A percentile compares a stretch with the other conserved stretches of the same genome.
Conservation (phyloP, 257 asterid genomes). For the Ballota nigra region DNA sequence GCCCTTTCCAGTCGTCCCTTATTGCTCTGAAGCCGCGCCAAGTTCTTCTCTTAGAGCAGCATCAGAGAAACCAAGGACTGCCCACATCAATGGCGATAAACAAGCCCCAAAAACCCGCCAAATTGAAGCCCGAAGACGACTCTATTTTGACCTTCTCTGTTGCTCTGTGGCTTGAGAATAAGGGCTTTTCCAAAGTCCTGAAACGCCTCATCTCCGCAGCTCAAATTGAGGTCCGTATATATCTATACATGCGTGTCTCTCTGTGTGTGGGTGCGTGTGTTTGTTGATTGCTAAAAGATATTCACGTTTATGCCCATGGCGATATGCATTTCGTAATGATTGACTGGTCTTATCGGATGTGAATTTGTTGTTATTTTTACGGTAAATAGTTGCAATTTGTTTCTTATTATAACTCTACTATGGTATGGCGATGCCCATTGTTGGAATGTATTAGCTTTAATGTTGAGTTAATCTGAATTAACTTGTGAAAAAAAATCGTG, state of each 20-base stretch:
- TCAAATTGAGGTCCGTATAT: constrained; percentile 40
- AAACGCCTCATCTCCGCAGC: constrained; percentile 50
- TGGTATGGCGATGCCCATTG: background rate
- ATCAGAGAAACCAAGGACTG: constrained; percentile 19
- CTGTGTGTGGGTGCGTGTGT: background rate
- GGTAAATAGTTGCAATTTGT: constrained; percentile 2
- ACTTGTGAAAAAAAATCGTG: background rate
- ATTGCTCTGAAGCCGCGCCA: constrained; percentile 52
- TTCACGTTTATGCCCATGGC: background rate
- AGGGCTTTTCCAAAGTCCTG: constrained; percentile 48
- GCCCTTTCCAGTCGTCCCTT: constrained; percentile 30
- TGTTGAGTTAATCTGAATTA: background rate
- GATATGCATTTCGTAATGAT: too few species aligned
- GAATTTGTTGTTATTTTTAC: background rate
- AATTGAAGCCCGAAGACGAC: constrained; percentile 40
- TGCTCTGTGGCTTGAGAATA: constrained; percentile 47
- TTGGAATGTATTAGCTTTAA: background rate
- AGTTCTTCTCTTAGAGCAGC: constrained; percentile 39
- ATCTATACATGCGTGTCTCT: background rate
- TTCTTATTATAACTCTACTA: background rate
- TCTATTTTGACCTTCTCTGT: constrained; percentile 35
- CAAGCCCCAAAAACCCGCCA: too few species aligned
- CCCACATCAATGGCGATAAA: constrained; percentile 29
- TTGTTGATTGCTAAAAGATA: background rate
- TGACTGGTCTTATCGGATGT: constrained; percentile 1